Evolutionary conservation across 208 protist species (phyloP).

Genomic region (Leishmania aethiopica): DNA sequence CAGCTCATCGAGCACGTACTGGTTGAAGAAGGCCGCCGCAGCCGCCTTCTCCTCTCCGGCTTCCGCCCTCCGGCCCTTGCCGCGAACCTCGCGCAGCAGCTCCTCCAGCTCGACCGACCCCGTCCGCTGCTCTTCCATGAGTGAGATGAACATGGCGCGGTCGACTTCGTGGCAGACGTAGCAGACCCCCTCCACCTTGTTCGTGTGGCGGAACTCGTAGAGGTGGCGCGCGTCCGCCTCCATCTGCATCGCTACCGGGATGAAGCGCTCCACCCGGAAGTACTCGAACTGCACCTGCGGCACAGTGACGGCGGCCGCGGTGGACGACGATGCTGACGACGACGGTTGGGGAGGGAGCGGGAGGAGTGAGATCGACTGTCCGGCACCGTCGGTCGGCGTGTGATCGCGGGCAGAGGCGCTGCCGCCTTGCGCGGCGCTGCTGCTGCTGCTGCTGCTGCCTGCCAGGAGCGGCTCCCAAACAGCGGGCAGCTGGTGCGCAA

Average conservation of each 20-base stretch:
- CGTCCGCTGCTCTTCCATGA: slow-evolving; percentile 58
- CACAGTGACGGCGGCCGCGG: neutral
- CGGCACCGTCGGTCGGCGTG: neutral
- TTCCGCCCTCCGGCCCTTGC: neutral
- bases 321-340: neutral
- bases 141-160: slow-evolving; percentile 54
- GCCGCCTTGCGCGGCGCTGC: neutral
- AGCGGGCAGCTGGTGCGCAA: slow-evolving; percentile 66
- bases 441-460: slow-evolving; percentile 5
- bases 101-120: slow-evolving; percentile 17
- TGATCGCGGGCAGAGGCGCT: neutral
- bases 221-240: slow-evolving; percentile 86
- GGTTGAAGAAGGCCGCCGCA: slow-evolving; percentile 66
- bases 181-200: slow-evolving; percentile 82
- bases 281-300: slow-evolving; percentile 55
- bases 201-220: slow-evolving; percentile 69
- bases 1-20: slow-evolving; percentile 86
- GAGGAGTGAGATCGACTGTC: neutral
- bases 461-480: slow-evolving; percentile 67
- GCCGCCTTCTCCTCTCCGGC: slow-evolving; percentile 2
- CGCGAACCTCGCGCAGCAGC: slow-evolving; percentile 1
- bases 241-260: slow-evolving; percentile 89
- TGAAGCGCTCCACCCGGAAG: slow-evolving; percentile 88
- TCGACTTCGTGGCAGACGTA: slow-evolving; percentile 84
- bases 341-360: neutral